A percentile compares a stretch with the other conserved stretches of the same genome.
These are phyloP conservation scores for Erigeron canadensis DNA, from an alignment of 129 eudicot species.

Conservation along the genomic window DNA sequence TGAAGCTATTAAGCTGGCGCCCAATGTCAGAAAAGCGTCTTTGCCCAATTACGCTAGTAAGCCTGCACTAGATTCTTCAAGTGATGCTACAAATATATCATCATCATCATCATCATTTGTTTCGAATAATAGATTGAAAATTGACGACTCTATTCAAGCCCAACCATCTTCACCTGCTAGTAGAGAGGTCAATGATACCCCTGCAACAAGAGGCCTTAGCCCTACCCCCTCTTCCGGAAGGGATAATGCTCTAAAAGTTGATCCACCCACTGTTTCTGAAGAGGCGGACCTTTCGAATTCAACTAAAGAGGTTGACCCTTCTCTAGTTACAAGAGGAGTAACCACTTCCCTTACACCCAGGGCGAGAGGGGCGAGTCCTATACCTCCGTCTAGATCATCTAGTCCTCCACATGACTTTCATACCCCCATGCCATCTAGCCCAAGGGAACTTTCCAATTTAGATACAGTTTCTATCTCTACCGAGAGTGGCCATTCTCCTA, in stretches of 20 bases:
- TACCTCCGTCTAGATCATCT: background rate
- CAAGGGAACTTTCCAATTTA: background rate
- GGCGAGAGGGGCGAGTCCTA: constrained; percentile 3
- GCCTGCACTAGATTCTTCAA: constrained; percentile 45
- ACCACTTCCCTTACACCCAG: background rate
- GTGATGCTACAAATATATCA: constrained; percentile 40
- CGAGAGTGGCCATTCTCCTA: background rate
- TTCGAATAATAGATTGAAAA: constrained; percentile 17
- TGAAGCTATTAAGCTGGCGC: constrained; percentile 25
- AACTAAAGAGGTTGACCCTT: background rate
- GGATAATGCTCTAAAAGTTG: background rate
- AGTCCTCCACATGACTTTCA: constrained; percentile 5
- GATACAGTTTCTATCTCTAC: constrained; percentile 1
- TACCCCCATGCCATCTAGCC: constrained; percentile 15
- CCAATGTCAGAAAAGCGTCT: constrained; percentile 39
- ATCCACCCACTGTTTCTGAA: background rate
- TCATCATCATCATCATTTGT: constrained; percentile 22
- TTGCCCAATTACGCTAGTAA: constrained; percentile 43
- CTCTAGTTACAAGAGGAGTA: background rate
- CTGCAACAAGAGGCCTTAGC: constrained; percentile 43
- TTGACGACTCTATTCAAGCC: constrained; percentile 15
- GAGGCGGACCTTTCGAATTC: background rate
- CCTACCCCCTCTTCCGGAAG: constrained; percentile 9
- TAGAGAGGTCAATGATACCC: constrained; percentile 29
- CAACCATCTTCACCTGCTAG: constrained; percentile 55